Percentiles rank a stretch among this genome's conserved stretches.
Conservation (phyloP, 345 rosid species). For the Excoecaria cochinchinensis region DNA sequence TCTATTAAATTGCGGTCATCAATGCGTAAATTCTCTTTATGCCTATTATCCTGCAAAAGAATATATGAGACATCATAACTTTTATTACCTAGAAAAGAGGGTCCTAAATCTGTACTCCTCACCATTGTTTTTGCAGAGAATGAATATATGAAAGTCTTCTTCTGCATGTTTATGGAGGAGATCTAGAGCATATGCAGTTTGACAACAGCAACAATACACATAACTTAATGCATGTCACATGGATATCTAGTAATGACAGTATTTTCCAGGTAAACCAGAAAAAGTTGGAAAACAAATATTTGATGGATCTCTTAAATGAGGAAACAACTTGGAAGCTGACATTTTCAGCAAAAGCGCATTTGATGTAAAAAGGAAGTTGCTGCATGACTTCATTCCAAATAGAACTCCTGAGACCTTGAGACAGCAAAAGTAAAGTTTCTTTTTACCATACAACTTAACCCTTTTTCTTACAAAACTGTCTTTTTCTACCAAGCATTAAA, state of each 20-base stretch:
- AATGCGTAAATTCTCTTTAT: constrained; percentile 48
- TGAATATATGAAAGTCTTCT: neutral
- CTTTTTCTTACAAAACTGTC: neutral
- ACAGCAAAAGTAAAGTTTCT: neutral
- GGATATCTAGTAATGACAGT: neutral
- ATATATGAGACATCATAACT: neutral
- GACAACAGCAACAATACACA: neutral
- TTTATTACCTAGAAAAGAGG: neutral
- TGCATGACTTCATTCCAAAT: neutral
- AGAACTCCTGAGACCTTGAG: neutral
- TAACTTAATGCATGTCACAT: neutral
- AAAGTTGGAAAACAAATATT: neutral
- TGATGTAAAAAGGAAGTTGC: neutral
- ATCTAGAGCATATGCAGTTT: neutral
- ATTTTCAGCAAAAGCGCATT: neutral
- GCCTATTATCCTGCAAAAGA: constrained; percentile 53
- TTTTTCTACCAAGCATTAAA: neutral
- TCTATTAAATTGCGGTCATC: constrained; percentile 49
- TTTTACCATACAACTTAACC: neutral
- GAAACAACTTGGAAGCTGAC: neutral
- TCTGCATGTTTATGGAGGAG: too few species aligned
- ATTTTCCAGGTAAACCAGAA: neutral
- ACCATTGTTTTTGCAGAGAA: neutral
- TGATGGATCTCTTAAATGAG: neutral
- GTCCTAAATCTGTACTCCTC: neutral